Evolutionary conservation across 331 rosid genomes (phyloP), one percentile per base, ranked within the genome.

Genomic region (Quercus lobata): DNA sequence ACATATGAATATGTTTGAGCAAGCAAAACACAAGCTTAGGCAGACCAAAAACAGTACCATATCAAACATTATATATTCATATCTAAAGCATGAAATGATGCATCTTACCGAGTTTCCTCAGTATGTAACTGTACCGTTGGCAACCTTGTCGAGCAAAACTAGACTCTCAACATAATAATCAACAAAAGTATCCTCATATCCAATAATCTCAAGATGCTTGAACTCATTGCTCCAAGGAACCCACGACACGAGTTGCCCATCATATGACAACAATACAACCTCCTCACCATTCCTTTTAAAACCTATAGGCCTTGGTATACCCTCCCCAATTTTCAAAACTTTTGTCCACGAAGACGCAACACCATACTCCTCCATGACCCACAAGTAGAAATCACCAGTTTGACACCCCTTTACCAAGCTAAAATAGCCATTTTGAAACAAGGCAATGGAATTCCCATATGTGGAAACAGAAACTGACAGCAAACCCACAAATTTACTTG

Each of bases 331-430:
- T 25, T 49, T 6, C 27, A 58, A 74, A 7, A 79, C 54, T 71
- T 79, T 79, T 17, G 14, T 83, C 86, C 86, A 83, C 19, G 83
- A 83, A 11, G 55, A 74, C 57, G 7, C 75, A 30, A 60, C 57
- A 32, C 78, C 80, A 53, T 79, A 83, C 34, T 83, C 86, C 52
- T 75, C 74, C 83, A 79, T 83, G 6, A 74, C 71, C 86, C 86
- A 83, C 22, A 79, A 78, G 14, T 74, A 60, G 37, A 73, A 55
- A 34, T 34, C 37, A 34, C 37, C 37, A 34, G 2, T 34, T 34
- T 34, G 37, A 34, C 37, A 34, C 37, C 37, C 37, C 37, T 6
- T 34, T 6, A 0, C 37, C 37, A 34, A 34, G 21, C 57, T 34
- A 3, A 76, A 69, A 7, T 8, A 53, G 35, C 22, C 52, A 17